Evolutionary conservation across 768 basidiomycete species (phyloP), one percentile per base, ranked within the genome.

Genomic region (Paxillus rubicundulus): DNA sequence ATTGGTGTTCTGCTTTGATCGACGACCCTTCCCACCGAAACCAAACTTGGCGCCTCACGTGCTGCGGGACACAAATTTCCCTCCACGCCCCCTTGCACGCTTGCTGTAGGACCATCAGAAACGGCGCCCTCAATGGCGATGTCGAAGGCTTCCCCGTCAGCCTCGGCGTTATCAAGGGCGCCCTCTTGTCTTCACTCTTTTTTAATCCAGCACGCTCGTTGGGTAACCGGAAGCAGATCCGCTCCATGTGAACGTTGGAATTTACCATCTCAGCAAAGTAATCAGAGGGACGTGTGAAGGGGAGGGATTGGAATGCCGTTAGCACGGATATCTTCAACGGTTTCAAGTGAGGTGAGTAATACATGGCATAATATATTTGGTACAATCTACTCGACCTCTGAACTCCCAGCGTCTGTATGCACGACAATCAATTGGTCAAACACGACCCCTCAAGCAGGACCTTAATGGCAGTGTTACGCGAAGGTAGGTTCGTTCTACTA

Each of bases 191-290:
- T 65, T 98, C 96, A 53, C 87, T 81, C 69, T 89, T 90, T 70
- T 97, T 94, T 60, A 98, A 93, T 1, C 80, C 78, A 1, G 92
- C 89, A 24, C 77, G 74, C 69, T 98, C 97, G 70, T 98, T 90
- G 24, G 98, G 78, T 21, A 98, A 71, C 16, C 87, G 83, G 56
- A 92, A 87, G 49, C 97, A 87, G 59, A 98, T 90, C 53, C 93
- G 85, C 68, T 97, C 93, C 97, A 99, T 99, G 72, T 99, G 97
- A 6, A 88, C 76, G 62, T 99, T 96, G 30, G 86, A 87, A 71
- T 98, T 98, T 60, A 98, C 89, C 96, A 98, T 98, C 73, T 98
- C 96, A 20, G 96, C 96, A 58, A 96, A 98, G 69, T 94, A 98
- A 71, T 98, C 96, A 0, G 82, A 61, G 0, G 97, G 97, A 13